Conservation (phyloP, 1,284 basidiomycete genomes). For the Pseudozyma sp. region DNA sequence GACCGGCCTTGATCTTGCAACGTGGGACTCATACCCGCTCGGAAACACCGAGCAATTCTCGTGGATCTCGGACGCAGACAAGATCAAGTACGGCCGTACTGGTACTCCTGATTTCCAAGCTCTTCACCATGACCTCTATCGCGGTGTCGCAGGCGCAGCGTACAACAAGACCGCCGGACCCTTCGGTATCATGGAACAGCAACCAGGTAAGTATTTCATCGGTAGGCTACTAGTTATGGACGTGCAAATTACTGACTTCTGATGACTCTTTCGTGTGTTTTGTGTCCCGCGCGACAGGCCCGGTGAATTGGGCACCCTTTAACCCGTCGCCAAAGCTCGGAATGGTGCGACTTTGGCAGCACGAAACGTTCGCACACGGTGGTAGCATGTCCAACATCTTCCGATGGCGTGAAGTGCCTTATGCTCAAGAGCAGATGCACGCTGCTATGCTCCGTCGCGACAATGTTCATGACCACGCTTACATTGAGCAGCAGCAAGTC, state of each 20-base stretch:
- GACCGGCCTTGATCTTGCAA: slow-evolving; percentile 43
- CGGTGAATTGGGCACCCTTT: slow-evolving; percentile 44
- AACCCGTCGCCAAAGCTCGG: slow-evolving; percentile 46
- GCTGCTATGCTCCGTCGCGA: slow-evolving; percentile 52
- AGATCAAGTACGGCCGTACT: slow-evolving; percentile 42
- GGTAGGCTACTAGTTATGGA: no score
- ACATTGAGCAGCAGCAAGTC: slow-evolving; percentile 47
- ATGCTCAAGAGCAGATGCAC: slow-evolving; percentile 57
- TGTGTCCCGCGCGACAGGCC: no score
- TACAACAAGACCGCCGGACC: slow-evolving; percentile 43
- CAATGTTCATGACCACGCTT: slow-evolving; percentile 46
- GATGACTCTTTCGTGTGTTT: no score
- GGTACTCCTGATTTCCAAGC: slow-evolving; percentile 49
- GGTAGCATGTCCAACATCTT: slow-evolving; percentile 51
- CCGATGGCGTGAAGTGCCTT: slow-evolving; percentile 53
- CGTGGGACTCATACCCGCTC: slow-evolving; percentile 51
- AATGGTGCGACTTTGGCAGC: slow-evolving; percentile 50
- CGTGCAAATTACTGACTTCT: no score
- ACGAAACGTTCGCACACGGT: slow-evolving; percentile 52
- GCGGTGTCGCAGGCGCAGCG: slow-evolving; percentile 44
- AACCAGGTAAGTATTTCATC: slow-evolving; percentile 23
- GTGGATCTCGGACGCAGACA: slow-evolving; percentile 42
- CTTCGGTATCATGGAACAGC: slow-evolving; percentile 53
- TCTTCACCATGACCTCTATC: slow-evolving; percentile 44
- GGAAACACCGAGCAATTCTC: slow-evolving; percentile 46